Evolutionary conservation across 768 basidiomycete species (phyloP), one percentile per base, ranked within the genome.

Genomic region (Russula griseocarnosa): DNA sequence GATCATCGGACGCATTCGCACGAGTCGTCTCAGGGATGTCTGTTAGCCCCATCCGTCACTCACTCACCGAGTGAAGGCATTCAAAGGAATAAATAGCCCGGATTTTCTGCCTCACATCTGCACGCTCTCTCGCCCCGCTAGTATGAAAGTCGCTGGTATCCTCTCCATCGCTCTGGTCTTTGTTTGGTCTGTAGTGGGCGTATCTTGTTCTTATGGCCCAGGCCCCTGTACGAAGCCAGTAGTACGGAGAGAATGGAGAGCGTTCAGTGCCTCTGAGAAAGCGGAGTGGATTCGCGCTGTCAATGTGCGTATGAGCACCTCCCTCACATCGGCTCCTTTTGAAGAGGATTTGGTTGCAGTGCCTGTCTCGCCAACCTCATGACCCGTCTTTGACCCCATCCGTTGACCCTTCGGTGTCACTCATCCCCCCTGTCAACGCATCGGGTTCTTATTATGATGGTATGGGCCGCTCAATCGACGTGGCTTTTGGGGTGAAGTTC

Each of bases 241-340:
- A 14, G 61, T 71, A 26, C 68, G 71, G 55, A 66, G 46, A 49
- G 71, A 72, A 46, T 71, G 71, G 71, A 64, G 70, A 30, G 60
- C 60, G 36, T 57, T 72, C 16, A 60, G 54, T 28, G 16, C 16
- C 3, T 26, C 14, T 3, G 65, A 72, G 54, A 64, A 63, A 42
- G 61, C 51, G 20, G 71, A 68, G 7, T 72, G 70, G 70, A 69
- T 72, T 36, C 57, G 55, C 4, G 70, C 71, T 32, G 64, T 70
- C 32, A 70, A 72, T 49, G 70, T 72, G 24, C 16, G 66, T 47
- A 53, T 56, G 3, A 32, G 22, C 22, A 44, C 20, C 20, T 28
- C 11, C 28, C 47, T n/a, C 36, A 18, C 34, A 11, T 44, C 30
- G 2, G 6, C 54, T 42, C 46, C 11, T 50, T 9, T 16, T 55